These are phyloP conservation scores for Carex myosuroides DNA, from an alignment of 176 grass and related monocot genomes.

Conservation along the genomic window DNA sequence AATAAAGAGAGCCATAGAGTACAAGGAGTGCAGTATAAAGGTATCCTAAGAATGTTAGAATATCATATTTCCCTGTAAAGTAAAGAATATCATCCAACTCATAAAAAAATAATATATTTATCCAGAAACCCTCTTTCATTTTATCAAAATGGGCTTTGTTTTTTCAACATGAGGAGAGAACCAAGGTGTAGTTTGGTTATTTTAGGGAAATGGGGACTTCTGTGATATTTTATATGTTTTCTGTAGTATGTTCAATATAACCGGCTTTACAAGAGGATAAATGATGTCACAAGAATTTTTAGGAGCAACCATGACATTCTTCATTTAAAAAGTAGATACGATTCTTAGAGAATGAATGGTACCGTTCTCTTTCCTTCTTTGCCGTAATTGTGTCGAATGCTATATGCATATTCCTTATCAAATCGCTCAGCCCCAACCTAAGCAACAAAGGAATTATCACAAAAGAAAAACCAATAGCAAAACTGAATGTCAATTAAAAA, in stretches of 20 bases:
- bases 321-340: not conserved
- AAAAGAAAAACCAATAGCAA: not conserved
- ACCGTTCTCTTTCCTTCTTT: conserved; percentile 98
- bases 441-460: not conserved
- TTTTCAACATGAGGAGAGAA: not conserved
- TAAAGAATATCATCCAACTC: not conserved
- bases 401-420: conserved; percentile 95
- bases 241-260: not conserved
- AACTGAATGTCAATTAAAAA: not conserved
- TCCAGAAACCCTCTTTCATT: not conserved
- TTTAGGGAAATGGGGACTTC: not conserved
- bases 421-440: conserved; percentile 87
- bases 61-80: not conserved
- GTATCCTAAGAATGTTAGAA: not conserved
- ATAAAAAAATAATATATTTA: not conserved
- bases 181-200: not conserved
- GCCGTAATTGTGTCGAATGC: conserved; percentile 84
- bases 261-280: not conserved
- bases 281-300: not conserved
- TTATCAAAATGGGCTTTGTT: not conserved
- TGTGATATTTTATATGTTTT: not conserved
- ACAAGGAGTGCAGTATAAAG: not conserved
- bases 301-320: not conserved
- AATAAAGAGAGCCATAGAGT: not conserved
- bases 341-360: conserved; percentile 17